These are phyloP conservation scores for Leishmania tropica DNA, from an alignment of 208 protist genomes.

Conservation along the genomic window DNA sequence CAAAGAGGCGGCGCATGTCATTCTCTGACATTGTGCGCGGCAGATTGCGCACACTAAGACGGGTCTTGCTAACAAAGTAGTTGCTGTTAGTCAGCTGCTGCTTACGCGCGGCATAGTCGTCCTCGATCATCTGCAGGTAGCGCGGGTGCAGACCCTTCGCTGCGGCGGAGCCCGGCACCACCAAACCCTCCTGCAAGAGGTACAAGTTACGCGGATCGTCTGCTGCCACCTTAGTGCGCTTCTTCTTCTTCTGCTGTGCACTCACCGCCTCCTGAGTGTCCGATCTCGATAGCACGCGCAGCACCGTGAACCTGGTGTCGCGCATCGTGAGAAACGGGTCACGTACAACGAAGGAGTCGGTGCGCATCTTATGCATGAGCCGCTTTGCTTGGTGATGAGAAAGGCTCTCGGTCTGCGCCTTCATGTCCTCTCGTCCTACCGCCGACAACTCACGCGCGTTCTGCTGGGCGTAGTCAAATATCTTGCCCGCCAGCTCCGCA, in stretches of 20 bases:
- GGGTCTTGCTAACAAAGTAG: conserved; percentile 91
- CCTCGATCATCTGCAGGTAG: conserved; percentile 85
- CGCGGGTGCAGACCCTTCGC: conserved; percentile 77
- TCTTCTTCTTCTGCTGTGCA: conserved; percentile 87
- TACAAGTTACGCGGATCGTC: conserved; percentile 91
- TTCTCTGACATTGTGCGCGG: conserved; percentile 89
- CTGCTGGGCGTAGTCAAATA: conserved; percentile 82
- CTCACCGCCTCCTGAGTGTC: conserved; percentile 82
- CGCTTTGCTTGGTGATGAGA: conserved; percentile 86
- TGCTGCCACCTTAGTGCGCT: conserved; percentile 86
- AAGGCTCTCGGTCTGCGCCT: conserved; percentile 72
- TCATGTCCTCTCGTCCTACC: conserved; percentile 57
- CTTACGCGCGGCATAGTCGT: conserved; percentile 87
- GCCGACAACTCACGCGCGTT: conserved; percentile 88
- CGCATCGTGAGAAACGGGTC: conserved; percentile 89
- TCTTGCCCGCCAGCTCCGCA: conserved; percentile 66
- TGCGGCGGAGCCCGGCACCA: conserved; percentile 74
- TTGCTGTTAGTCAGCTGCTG: conserved; percentile 88
- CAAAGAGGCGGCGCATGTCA: conserved; percentile 84
- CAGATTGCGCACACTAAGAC: conserved; percentile 91
- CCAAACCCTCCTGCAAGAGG: conserved; percentile 87
- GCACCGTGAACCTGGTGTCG: conserved; percentile 84
- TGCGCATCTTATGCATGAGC: conserved; percentile 76
- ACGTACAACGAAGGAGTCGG: conserved; percentile 56
- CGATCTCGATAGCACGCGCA: conserved; percentile 76